Conservation (phyloP, 1,284 basidiomycete genomes). For the Rhodotorula sp. region DNA sequence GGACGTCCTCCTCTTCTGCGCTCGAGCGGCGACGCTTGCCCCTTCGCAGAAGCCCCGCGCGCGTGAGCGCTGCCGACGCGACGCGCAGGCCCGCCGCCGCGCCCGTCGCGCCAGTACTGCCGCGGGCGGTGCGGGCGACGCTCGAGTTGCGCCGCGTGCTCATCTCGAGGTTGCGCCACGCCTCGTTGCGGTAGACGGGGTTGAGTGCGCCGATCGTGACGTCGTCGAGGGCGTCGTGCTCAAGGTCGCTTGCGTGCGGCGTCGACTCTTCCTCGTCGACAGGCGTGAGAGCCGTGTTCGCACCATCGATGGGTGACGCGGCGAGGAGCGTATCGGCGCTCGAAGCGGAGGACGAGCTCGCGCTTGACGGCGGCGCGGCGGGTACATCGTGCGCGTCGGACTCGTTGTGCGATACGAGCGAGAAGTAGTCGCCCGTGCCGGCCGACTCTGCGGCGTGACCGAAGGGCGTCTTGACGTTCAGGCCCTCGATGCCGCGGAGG, state of each 20-base stretch:
- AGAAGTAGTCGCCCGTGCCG: slow-evolving; percentile 26
- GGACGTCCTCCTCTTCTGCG: slow-evolving; percentile 1
- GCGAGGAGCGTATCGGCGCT: not conserved
- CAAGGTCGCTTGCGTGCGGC: too few species aligned
- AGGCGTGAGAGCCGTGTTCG: not conserved
- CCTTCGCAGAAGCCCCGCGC: not conserved
- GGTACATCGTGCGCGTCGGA: not conserved
- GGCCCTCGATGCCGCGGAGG: slow-evolving; percentile 14
- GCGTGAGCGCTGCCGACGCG: not conserved
- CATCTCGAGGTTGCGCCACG: slow-evolving; percentile 13
- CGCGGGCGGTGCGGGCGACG: not conserved
- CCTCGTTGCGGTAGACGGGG: slow-evolving; percentile 22
- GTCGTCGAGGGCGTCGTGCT: not conserved
- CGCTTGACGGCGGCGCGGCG: not conserved
- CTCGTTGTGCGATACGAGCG: not conserved
- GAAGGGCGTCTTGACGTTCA: slow-evolving; percentile 26
- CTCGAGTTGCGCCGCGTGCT: slow-evolving; percentile 7
- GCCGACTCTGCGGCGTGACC: not conserved
- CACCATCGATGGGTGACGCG: not conserved
- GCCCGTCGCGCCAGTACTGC: not conserved
- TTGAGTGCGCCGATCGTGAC: not conserved
- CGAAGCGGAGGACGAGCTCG: not conserved
- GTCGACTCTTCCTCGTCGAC: not conserved
- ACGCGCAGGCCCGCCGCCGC: not conserved
- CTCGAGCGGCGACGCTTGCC: not conserved